Conservation (phyloP, 495 filamentous ascomycete species). For the Penicillium flavigenum region DNA sequence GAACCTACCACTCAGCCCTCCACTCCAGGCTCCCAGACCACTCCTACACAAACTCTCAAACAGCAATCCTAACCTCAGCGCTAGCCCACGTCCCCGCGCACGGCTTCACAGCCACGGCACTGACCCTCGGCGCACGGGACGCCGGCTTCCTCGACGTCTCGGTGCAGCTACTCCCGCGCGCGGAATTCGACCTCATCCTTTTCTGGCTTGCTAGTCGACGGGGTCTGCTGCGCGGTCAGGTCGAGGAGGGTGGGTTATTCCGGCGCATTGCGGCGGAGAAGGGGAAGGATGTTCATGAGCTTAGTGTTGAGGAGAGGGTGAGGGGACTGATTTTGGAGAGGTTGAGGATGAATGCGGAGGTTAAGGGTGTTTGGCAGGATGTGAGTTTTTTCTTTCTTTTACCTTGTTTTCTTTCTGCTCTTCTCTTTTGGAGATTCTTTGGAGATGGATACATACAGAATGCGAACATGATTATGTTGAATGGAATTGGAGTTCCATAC, state of each 20-base stretch:
- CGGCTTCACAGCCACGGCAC: constrained; percentile 72
- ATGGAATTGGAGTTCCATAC: not conserved
- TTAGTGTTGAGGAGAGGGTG: constrained; percentile 56
- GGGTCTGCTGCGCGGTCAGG: constrained; percentile 51
- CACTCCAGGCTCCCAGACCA: constrained; percentile 50
- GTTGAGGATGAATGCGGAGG: constrained; percentile 65
- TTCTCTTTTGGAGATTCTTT: not conserved
- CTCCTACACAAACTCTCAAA: constrained; percentile 68
- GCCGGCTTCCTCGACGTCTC: constrained; percentile 84
- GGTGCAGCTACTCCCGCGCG: constrained; percentile 74
- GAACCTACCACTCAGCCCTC: constrained; percentile 71
- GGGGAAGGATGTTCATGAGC: constrained; percentile 6
- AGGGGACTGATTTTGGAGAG: constrained; percentile 67
- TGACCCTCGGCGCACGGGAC: constrained; percentile 76
- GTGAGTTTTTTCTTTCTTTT: constrained; percentile 45
- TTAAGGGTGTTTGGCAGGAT: constrained; percentile 81
- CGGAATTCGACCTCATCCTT: constrained; percentile 75
- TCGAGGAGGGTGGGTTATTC: constrained; percentile 43
- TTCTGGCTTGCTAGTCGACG: constrained; percentile 76
- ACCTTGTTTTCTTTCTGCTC: not conserved
- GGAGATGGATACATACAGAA: not conserved
- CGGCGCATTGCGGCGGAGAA: constrained; percentile 9
- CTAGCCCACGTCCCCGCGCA: constrained; percentile 74
- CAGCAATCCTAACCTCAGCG: constrained; percentile 74
- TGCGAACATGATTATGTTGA: not conserved